Evolutionary conservation across 768 basidiomycete species (phyloP).

Genomic region (Lentinula detonsa): DNA sequence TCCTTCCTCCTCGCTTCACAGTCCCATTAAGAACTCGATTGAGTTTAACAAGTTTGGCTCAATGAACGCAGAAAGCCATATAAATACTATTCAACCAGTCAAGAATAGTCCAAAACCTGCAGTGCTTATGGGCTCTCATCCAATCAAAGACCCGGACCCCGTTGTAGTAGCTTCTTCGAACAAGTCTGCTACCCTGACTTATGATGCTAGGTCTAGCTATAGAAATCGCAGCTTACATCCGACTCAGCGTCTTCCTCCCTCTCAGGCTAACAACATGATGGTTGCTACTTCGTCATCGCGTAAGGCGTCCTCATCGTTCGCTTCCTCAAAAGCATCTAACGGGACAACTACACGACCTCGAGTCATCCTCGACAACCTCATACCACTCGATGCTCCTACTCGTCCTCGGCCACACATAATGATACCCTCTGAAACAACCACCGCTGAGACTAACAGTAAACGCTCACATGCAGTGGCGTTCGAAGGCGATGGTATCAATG

Average conservation of each 20-base stretch:
- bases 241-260: neutral
- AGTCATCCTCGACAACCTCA: slow-evolving; percentile 55
- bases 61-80: slow-evolving; percentile 29
- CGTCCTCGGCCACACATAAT: slow-evolving; percentile 66
- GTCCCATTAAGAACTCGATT: slow-evolving; percentile 2
- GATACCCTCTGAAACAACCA: slow-evolving; percentile 40
- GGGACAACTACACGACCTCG: slow-evolving; percentile 40
- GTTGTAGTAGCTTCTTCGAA: neutral
- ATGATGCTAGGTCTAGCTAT: neutral
- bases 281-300: neutral
- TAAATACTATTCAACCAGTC: slow-evolving; percentile 24
- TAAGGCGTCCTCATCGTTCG: slow-evolving; percentile 13
- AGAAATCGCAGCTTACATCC: neutral
- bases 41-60: slow-evolving; percentile 20
- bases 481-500: slow-evolving; percentile 6
- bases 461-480: slow-evolving; percentile 34
- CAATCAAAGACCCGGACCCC: neutral
- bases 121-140: neutral
- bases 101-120: neutral
- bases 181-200: neutral
- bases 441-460: slow-evolving; percentile 70
- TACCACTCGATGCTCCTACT: slow-evolving; percentile 73
- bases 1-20: slow-evolving; percentile 23
- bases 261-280: neutral
- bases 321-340: slow-evolving; percentile 22